Conservation (phyloP, 2,329 filamentous ascomycete species). For the Colletotrichum sp. region DNA sequence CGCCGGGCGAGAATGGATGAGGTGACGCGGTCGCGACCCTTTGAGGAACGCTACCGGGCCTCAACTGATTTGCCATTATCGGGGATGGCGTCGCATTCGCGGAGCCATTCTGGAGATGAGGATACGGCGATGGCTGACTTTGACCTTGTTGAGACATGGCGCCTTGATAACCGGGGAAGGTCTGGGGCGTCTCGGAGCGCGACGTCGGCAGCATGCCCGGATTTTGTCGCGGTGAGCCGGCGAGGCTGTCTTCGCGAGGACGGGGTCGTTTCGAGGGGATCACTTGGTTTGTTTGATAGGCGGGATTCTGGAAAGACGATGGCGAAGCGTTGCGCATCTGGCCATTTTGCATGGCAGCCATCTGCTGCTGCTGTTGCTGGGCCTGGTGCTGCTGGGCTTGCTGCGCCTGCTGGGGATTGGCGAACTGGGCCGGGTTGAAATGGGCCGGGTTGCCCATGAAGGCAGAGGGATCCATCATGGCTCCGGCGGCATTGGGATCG, state of each 20-base stretch:
- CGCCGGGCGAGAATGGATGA: slow-evolving; percentile 83
- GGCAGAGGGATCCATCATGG: slow-evolving; percentile 70
- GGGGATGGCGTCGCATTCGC: slow-evolving; percentile 90
- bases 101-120: slow-evolving; percentile 83
- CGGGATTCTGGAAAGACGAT: slow-evolving; percentile 72
- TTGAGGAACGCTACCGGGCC: slow-evolving; percentile 73
- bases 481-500: slow-evolving; percentile 59
- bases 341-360: slow-evolving; percentile 78
- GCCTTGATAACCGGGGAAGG: slow-evolving; percentile 76
- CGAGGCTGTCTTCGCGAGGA: slow-evolving; percentile 82
- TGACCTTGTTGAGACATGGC: slow-evolving; percentile 67
- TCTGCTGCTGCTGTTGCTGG: slow-evolving; percentile 44
- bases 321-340: slow-evolving; percentile 83
- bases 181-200: slow-evolving; percentile 91
- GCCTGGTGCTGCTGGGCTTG: slow-evolving; percentile 24
- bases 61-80: slow-evolving; percentile 83
- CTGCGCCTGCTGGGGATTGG: slow-evolving; percentile 50
- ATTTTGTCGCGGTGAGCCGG: slow-evolving; percentile 79
- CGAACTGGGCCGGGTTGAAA: slow-evolving; percentile 63
- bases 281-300: slow-evolving; percentile 84
- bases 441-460: slow-evolving; percentile 66
- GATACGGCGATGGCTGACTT: slow-evolving; percentile 72
- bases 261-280: slow-evolving; percentile 89
- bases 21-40: slow-evolving; percentile 91
- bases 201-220: slow-evolving; percentile 78